Evolutionary conservation across 2,329 filamentous ascomycete species (phyloP), one percentile per base, ranked within the genome.

Genomic region (Botrytis hyacinthi): DNA sequence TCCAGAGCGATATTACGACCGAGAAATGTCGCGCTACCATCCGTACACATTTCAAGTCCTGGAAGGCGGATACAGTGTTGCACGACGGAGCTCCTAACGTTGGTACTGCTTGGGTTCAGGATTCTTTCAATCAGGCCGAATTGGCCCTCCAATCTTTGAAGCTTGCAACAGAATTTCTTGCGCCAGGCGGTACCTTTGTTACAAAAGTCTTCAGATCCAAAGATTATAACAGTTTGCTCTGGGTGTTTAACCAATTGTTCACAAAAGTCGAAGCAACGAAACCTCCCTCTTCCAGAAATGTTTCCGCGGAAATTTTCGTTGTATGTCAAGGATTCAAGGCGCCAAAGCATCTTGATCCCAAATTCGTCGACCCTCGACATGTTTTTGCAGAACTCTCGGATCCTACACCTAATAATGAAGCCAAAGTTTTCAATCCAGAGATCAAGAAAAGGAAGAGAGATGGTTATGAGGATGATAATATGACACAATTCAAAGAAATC

Each of bases 31-130:
- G 96, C 77, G 91, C 94, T 10, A 98, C 93, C 1, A 93, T 99
- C 76, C 88, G 94, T 80, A 89, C 91, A 74, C 95, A 99, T 80
- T 84, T 99, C 67, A 98, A 98, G 84, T 95, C 93, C 18, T 95
- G 94, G 92, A 98, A 98, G 82, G 95, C 93, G 32, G 96, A 99
- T 82, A 94, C 93, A 0, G 96, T 99, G 8, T 86, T 99, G 57
- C 96, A 99, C 84, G 96, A 99, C 82, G 96, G 96, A 83, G 96
- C 96, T 1, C 96, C 96, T 65, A 99, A 99, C 80, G 96, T 99
- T 73, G 96, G 96, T 90, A 95, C 94, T 0, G 95, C 96, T 0
- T 99, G 96, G 96, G 92, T 95, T 61, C 96, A 99, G 84, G 96
- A 99, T 86, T 96, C 96, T 62, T 99, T 97, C 87, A 95, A 95